Conservation (phyloP, 2,329 filamentous ascomycete species). For the Epichloe baconii region DNA sequence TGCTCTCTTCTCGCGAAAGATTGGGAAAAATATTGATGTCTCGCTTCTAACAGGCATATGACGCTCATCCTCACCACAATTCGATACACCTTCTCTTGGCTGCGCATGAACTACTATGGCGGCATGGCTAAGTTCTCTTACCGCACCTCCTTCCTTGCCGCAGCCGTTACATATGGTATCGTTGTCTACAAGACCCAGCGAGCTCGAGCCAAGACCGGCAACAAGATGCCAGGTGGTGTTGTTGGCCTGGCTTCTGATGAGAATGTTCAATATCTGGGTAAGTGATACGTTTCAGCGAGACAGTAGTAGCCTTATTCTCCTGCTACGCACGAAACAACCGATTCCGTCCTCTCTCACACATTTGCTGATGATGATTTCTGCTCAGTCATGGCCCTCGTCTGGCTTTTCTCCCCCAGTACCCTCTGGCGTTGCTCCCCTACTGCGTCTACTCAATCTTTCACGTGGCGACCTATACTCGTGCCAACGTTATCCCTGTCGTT, state of each 20-base stretch:
- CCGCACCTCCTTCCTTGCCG: constrained; percentile 78
- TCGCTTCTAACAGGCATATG: constrained; percentile 51
- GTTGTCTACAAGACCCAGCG: constrained; percentile 97
- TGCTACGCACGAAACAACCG: no score
- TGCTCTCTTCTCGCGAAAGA: no score
- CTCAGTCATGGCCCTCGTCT: constrained; percentile 81
- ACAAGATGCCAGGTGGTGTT: constrained; percentile 43
- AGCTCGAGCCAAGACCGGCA: constrained; percentile 64
- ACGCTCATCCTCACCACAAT: constrained; percentile 70
- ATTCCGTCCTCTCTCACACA: neutral
- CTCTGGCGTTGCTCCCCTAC: constrained; percentile 84
- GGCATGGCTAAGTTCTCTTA: constrained; percentile 72
- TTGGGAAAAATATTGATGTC: constrained; percentile 6
- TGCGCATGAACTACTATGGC: constrained; percentile 78
- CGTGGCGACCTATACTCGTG: constrained; percentile 89
- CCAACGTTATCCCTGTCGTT: constrained; percentile 81
- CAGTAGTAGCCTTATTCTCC: neutral
- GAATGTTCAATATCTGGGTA: constrained; percentile 96
- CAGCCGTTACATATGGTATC: constrained; percentile 88
- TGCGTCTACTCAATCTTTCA: constrained; percentile 97
- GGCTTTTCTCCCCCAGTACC: constrained; percentile 85
- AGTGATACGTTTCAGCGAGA: constrained; percentile 19
- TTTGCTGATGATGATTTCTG: neutral
- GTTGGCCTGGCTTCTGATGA: constrained; percentile 69
- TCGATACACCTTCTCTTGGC: constrained; percentile 74